Conservation (phyloP, 164 flowering plant species). For the Piper longum region DNA sequence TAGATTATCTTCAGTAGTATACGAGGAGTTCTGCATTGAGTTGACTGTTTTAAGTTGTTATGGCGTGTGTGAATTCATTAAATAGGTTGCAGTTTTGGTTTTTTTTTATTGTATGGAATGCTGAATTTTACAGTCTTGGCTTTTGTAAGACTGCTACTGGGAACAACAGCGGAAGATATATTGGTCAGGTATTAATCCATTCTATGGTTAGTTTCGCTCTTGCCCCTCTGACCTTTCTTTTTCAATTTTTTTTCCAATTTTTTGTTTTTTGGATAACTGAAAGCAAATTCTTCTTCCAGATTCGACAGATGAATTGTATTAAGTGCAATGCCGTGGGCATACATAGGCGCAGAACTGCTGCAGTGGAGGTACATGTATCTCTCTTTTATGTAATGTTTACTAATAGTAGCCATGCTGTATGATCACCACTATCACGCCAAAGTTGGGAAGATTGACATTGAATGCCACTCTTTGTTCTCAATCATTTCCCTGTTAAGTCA, state of each 20-base stretch:
- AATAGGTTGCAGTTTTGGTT: background rate
- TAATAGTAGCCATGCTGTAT: too few species aligned
- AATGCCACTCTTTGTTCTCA: too few species aligned
- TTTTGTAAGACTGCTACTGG: background rate
- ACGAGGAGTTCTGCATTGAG: background rate
- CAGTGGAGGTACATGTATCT: slow-evolving; percentile 32
- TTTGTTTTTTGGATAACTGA: background rate
- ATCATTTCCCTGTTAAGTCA: too few species aligned
- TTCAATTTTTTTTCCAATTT: background rate
- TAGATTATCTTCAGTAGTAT: background rate
- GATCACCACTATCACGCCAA: background rate
- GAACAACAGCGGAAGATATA: background rate
- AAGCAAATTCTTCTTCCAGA: slow-evolving; percentile 15
- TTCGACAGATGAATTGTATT: slow-evolving; percentile 16
- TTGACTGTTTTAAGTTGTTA: background rate
- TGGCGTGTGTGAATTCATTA: background rate
- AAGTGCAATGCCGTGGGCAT: slow-evolving; percentile 13
- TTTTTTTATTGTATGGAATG: too few species aligned
- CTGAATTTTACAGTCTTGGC: background rate
- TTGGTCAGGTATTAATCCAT: slow-evolving; percentile 20
- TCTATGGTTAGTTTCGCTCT: background rate
- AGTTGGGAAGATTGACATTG: background rate
- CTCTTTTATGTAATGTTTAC: background rate
- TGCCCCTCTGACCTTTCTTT: background rate
- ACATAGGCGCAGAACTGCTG: slow-evolving; percentile 19